Conservation (phyloP, 2,329 filamentous ascomycete species). For the Beauveria sp. region DNA sequence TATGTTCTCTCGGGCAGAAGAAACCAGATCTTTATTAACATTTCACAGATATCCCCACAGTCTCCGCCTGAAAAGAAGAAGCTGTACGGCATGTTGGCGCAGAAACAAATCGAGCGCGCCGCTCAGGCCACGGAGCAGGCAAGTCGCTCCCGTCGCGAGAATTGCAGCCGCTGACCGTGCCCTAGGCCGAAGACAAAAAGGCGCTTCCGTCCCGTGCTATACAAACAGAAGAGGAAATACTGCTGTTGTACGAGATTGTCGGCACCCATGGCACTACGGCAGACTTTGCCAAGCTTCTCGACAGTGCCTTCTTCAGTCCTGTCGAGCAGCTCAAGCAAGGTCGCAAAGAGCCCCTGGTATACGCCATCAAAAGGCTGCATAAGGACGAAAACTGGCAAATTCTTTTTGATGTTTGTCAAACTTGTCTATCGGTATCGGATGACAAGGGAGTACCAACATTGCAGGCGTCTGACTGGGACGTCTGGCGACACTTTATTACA, state of each 20-base stretch:
- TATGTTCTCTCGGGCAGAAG: conserved; percentile 22
- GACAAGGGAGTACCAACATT: conserved; percentile 31
- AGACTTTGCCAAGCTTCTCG: conserved; percentile 33
- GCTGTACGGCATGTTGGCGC: conserved; percentile 42
- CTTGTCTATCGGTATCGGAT: conserved; percentile 33
- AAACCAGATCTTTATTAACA: not conserved
- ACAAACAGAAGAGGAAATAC: conserved; percentile 41
- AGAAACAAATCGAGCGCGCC: conserved; percentile 44
- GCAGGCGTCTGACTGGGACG: conserved; percentile 36
- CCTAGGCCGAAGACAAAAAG: conserved; percentile 14
- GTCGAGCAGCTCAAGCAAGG: conserved; percentile 37
- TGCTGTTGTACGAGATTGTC: conserved; percentile 41
- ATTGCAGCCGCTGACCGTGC: not conserved
- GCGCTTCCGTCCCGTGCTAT: conserved; percentile 24
- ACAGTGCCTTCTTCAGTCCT: conserved; percentile 33
- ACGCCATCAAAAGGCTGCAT: conserved; percentile 32
- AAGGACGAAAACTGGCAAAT: conserved; percentile 32
- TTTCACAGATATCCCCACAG: conserved; percentile 35
- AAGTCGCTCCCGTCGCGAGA: conserved; percentile 4
- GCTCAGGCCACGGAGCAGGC: conserved; percentile 39
- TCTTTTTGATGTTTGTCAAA: conserved; percentile 36
- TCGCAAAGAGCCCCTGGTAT: conserved; percentile 39
- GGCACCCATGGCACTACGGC: conserved; percentile 34
- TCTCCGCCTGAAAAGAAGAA: conserved; percentile 41
- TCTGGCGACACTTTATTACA: conserved; percentile 33